Base-by-base conservation (phyloP, 305 asterid species). In the Plantago coronopus region DNA sequence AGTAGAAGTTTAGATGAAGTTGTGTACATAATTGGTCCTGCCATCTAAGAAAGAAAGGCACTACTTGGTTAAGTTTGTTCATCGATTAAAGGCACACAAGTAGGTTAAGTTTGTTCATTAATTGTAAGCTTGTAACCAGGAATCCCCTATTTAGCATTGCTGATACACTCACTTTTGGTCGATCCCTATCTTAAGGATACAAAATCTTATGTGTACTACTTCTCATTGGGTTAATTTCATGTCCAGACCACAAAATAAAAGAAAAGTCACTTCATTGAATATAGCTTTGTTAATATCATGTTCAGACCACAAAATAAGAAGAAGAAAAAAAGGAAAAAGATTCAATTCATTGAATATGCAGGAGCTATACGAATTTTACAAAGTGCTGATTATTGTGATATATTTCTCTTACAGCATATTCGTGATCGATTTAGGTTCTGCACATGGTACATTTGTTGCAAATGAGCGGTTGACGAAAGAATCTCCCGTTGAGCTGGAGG, bases 371-470 rank as follows among this genome's bases (percentile, higher is more conserved):
- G 6, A 29, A 27, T 18, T 22, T 54, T 44, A 23, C 59, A 48
- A 43, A 44, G 53, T 44, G 55, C 70, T 72, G 63, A 59, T 54
- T 19, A 25, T 67, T 43, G 17, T 61, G 57, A 25, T 71, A n/a
- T 60, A 44, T 43, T 17, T 74, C 51, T 75, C 54, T 58, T 73
- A 73, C 97, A 91, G 98, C 80, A 73, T 93, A 72, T 93, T 84
- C 46, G 96, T 91, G 62, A 82, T 89, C 64, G 98, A 93, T 71
- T 79, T 93, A 74, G 98, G 97, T 71, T 93, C 98, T 69, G 98
- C 95, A 38, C 98, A 93, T 69, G 97, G 96, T 49, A 93, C 98
- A 69, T 93, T 86, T 83, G 98, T 89, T 73, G 95, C 98, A 19
- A 93, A 93, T 62, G 95, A 93, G 80, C 80, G 96, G 63, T 69